Evolutionary conservation across 495 filamentous ascomycete species (phyloP).

Genomic region (Saxophila tyrrhenica): DNA sequence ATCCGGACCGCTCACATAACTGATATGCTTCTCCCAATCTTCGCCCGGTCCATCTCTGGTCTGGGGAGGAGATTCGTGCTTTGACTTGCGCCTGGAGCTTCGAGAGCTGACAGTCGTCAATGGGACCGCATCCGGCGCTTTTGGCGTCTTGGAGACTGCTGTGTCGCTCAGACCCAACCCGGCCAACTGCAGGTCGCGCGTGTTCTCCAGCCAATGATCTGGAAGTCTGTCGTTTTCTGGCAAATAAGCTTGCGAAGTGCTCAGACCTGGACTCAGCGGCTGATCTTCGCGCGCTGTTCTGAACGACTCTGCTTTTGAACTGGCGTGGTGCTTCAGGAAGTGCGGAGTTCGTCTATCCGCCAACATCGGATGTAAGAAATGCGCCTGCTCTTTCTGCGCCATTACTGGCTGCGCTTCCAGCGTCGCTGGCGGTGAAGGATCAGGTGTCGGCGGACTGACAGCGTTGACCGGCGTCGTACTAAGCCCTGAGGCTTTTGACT

Average conservation of each 20-base stretch:
- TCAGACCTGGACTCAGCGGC: constrained; percentile 11
- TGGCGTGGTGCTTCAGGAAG: constrained; percentile 7
- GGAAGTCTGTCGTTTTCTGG: constrained; percentile 14
- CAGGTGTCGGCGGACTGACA: constrained; percentile 28
- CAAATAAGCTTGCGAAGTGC: constrained; percentile 16
- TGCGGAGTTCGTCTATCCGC: not conserved
- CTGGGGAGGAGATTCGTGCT: constrained; percentile 1
- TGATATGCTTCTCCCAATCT: constrained; percentile 15
- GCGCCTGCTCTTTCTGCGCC: not conserved
- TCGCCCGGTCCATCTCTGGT: not conserved
- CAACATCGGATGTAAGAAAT: not conserved
- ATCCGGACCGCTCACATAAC: constrained; percentile 9
- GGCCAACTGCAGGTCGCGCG: not conserved
- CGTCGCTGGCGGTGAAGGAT: constrained; percentile 22
- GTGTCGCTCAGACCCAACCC: not conserved
- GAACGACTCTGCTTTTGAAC: constrained; percentile 30
- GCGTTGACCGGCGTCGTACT: constrained; percentile 24
- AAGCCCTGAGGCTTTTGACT: constrained; percentile 19
- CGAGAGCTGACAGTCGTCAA: not conserved
- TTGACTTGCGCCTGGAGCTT: not conserved
- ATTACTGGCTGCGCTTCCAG: not conserved
- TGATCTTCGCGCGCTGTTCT: constrained; percentile 29
- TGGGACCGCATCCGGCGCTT: not conserved
- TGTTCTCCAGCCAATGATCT: constrained; percentile 3
- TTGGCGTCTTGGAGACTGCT: not conserved